Evolutionary conservation across 371 early-diverging fungal genomes (phyloP), one percentile per base, ranked within the genome.

Genomic region (Mortierella sp.): DNA sequence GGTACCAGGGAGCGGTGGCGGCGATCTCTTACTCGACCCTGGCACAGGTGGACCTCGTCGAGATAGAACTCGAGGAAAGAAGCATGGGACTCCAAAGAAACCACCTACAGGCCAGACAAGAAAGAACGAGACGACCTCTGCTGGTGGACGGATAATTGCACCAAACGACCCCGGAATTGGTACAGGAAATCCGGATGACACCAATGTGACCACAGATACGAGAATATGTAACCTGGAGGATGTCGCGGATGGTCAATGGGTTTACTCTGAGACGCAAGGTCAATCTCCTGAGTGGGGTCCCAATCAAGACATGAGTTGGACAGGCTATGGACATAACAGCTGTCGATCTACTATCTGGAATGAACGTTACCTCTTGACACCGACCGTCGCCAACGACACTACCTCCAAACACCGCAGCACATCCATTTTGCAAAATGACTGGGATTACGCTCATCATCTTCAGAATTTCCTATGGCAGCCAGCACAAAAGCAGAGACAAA

Each of bases 291-390:
- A 2, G 55, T 58, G 66, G 62, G 26, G 30, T 1, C 12, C 28
- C 1, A 61, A 11, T 16, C 62, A 60, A n/a, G 71, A 78, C 24
- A 24, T 70, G 68, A 64, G 63, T 16, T 78, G 79, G 79, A 74
- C 79, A 30, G 79, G 79, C 30, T 78, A 78, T 45, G 79, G 79
- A 5, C 66, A 24, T 1, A 58, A 45, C n/a, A 71, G 79, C 28
- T 78, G 79, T 28, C 49, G 35, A 52, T 74, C 79, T 12, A 69
- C 45, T 16, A 78, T 78, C 32, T 78, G 79, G 79, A 78, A 78
- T 35, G 79, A 78, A 55, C 70, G 74, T 14, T 78, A 73, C 66
- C 68, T 78, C 20, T 49, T 78, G 71, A 74, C 79, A 14, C 71
- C 79, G 1, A 43, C 61, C 4, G 8, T 28, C 28, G 20, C 26